Evolutionary conservation across 495 filamentous ascomycete species (phyloP).

Genomic region (Clavariopsis aquatica): DNA sequence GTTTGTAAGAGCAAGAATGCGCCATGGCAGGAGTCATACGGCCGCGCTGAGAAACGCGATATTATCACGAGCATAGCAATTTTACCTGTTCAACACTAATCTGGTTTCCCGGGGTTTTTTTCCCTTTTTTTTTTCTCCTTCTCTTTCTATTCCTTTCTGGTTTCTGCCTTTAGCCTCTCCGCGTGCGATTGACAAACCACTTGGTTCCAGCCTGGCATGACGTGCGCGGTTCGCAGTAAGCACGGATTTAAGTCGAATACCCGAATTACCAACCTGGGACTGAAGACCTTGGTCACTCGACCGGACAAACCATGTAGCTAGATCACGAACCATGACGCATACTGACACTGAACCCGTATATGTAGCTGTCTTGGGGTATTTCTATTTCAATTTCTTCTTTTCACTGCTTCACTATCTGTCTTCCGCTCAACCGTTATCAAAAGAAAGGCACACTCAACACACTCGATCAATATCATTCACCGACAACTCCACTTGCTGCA

Average conservation of each 20-base stretch:
- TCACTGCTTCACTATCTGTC: neutral
- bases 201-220: neutral
- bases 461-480: neutral
- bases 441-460: neutral
- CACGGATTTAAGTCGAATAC: neutral
- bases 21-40: too few relatives aligned
- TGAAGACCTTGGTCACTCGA: neutral
- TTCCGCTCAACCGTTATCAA: neutral
- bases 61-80: too few relatives aligned
- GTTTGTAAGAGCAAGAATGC: too few relatives aligned
- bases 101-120: too few relatives aligned
- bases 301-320: neutral
- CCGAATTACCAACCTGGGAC: slow-evolving; percentile 1
- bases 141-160: too few relatives aligned
- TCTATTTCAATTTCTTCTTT: neutral
- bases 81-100: too few relatives aligned
- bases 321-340: neutral
- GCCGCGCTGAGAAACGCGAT: too few relatives aligned
- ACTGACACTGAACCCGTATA: neutral
- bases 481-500: too few relatives aligned
- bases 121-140: too few relatives aligned
- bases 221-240: neutral
- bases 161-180: neutral
- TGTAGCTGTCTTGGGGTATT: neutral
- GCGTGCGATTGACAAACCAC: neutral